phyloP scores from a whole-genome alignment of 257 asterid species.

The Lycium barbarum region DNA sequence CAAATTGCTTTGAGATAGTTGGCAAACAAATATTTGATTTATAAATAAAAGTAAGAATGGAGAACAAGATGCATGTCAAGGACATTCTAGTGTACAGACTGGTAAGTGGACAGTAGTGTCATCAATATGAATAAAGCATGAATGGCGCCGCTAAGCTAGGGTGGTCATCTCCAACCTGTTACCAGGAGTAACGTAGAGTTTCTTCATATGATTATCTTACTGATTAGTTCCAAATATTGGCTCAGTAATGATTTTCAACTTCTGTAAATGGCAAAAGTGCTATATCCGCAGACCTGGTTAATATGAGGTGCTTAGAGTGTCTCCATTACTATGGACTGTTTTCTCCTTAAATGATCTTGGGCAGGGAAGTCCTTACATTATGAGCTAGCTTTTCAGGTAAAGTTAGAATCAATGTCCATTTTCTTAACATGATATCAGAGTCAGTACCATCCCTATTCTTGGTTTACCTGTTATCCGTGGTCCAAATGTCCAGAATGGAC shows the following conservation, averaged over 20 bases:
- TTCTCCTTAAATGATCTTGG: neutral
- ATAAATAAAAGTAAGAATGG: slow-evolving; percentile 18
- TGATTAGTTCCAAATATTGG: slow-evolving; percentile 23
- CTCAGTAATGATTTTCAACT: slow-evolving; percentile 14
- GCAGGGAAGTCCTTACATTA: neutral
- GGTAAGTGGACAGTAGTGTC: neutral
- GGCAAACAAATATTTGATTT: neutral
- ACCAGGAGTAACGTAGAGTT: slow-evolving; percentile 10
- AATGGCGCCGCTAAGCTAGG: neutral
- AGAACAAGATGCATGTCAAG: slow-evolving; percentile 15
- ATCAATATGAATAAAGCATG: slow-evolving; percentile 17
- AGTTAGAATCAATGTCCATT: neutral
- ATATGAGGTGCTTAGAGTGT: slow-evolving; percentile 27
- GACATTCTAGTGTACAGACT: slow-evolving; percentile 3
- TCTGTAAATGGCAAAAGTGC: slow-evolving; percentile 4
- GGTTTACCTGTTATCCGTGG: neutral
- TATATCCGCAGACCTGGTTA: neutral
- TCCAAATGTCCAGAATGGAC: neutral
- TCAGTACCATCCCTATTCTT: neutral
- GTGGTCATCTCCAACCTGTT: neutral
- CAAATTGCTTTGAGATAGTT: neutral
- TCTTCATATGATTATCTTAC: neutral
- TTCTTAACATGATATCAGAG: slow-evolving; percentile 7
- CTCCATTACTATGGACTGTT: neutral
- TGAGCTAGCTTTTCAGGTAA: neutral